Evolutionary conservation across 306 rosid species (phyloP).

Genomic region (Abrus precatorius): DNA sequence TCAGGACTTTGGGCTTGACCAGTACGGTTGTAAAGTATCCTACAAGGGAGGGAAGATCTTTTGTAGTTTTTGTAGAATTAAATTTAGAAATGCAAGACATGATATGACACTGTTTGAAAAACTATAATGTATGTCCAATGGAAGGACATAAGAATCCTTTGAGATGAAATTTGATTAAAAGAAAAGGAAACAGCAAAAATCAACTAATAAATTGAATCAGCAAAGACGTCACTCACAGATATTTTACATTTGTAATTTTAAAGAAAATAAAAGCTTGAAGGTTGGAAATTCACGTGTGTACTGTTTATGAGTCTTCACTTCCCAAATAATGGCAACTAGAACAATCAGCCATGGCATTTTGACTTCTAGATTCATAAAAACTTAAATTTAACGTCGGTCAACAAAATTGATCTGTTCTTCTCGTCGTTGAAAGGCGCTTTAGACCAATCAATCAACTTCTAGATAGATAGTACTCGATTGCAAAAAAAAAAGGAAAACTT

Average conservation of each 20-base stretch:
- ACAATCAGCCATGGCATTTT: not conserved
- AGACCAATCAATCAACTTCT: constrained; percentile 24
- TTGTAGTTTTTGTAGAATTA: not conserved
- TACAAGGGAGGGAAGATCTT: not conserved
- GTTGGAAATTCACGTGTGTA: not conserved
- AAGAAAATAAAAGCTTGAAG: not conserved
- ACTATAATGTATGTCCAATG: not conserved
- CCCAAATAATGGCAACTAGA: not conserved
- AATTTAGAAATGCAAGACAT: not conserved
- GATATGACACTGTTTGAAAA: not conserved
- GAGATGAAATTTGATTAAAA: not conserved
- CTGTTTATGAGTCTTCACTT: constrained; percentile 6
- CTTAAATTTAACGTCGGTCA: not conserved
- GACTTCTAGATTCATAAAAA: not conserved
- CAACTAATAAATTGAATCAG: not conserved
- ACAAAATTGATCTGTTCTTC: not conserved
- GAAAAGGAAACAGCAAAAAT: not conserved
- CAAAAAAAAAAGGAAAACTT: not conserved
- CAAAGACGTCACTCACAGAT: not conserved
- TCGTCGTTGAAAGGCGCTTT: constrained; percentile 11
- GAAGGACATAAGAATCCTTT: not conserved
- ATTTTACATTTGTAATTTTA: not conserved
- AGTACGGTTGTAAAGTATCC: not conserved
- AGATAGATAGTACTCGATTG: not conserved
- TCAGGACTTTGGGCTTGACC: not conserved